These are phyloP conservation scores for Articulospora tetracladia DNA, from an alignment of 495 filamentous ascomycete species.

Conservation along the genomic window DNA sequence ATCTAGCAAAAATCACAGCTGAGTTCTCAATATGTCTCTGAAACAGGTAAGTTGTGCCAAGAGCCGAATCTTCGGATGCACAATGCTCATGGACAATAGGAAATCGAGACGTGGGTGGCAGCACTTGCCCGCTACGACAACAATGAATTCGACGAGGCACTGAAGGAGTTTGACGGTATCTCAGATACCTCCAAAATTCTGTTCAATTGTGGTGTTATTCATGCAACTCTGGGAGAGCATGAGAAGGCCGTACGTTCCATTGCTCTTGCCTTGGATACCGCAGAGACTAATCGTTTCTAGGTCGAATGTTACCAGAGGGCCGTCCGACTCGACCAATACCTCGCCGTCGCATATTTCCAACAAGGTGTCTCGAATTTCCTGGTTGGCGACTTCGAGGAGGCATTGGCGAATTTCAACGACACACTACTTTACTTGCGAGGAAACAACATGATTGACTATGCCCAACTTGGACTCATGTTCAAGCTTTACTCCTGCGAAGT, in stretches of 20 bases:
- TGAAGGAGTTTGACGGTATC: slow-evolving; percentile 79
- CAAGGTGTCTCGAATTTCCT: slow-evolving; percentile 98
- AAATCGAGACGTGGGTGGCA: slow-evolving; percentile 98
- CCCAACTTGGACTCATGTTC: slow-evolving; percentile 92
- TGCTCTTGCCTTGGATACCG: neutral
- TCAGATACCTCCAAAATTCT: slow-evolving; percentile 97
- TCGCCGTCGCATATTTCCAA: slow-evolving; percentile 98
- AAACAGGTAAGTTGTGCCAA: slow-evolving; percentile 59
- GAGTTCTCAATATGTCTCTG: slow-evolving; percentile 56
- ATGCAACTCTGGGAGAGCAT: slow-evolving; percentile 96
- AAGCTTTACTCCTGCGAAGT: slow-evolving; percentile 97
- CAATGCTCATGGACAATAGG: slow-evolving; percentile 47
- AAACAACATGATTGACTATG: slow-evolving; percentile 97
- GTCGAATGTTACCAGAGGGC: slow-evolving; percentile 94
- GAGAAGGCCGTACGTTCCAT: slow-evolving; percentile 75
- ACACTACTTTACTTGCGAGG: slow-evolving; percentile 91
- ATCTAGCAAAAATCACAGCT: slow-evolving; percentile 1
- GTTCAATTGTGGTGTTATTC: slow-evolving; percentile 98
- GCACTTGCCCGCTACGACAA: slow-evolving; percentile 91
- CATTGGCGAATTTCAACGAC: slow-evolving; percentile 98
- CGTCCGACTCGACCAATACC: slow-evolving; percentile 83
- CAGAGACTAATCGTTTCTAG: slow-evolving; percentile 39
- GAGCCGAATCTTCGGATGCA: neutral
- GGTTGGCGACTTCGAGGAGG: slow-evolving; percentile 95
- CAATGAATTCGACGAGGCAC: slow-evolving; percentile 87